Evolutionary conservation across 2,329 filamentous ascomycete species (phyloP), one percentile per base, ranked within the genome.

Genomic region (Ceratocystis colombiana): DNA sequence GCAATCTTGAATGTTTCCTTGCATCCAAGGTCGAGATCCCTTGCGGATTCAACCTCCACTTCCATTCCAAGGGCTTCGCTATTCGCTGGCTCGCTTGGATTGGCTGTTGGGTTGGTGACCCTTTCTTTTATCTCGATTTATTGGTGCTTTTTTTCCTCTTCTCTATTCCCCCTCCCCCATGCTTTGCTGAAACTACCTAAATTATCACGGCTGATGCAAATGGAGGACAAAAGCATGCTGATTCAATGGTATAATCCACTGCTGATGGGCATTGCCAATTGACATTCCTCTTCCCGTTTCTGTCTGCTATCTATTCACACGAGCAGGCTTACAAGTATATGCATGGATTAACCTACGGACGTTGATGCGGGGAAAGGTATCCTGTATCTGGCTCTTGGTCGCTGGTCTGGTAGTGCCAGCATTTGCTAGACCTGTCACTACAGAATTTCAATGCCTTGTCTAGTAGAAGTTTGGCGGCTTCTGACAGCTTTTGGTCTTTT

Each of bases 41-140:
- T 57, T 57, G 53, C 53, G 53, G 53, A 57, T 57, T 57, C 53
- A 12, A 30, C 53, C 53, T 33, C 53, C 53, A 57, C 25, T 57
- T 57, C 53, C 28, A 57, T 57, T 57, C 53, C 53, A 30, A 57
- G 53, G 53, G 53, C 53, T 17, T 57, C n/a, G n/a, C 17, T 17
- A 57, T 15, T 30, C 37, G 48, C n/a, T 20, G 48, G 48, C 48
- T 50, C 17, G 48, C 17, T 22, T 50, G 48, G 53, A 12, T 33
- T 57, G 15, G 25, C 25, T 50, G 22, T 22, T 22, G 46, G 1
- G 46, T 15, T 50, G 46, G 33, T 41, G 37, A 12, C 37, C 37
- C 10, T 41, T 41, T 50, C 53, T 57, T 57, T 57, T 57, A 57
- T 57, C 28, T 17, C 53, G 4, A 30, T 57, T 57, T 57, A 57